Percentiles rank a stretch among this genome's conserved stretches.
These are phyloP conservation scores for Candida orba DNA, from an alignment of 805 yeast species.

Conservation along the genomic window DNA sequence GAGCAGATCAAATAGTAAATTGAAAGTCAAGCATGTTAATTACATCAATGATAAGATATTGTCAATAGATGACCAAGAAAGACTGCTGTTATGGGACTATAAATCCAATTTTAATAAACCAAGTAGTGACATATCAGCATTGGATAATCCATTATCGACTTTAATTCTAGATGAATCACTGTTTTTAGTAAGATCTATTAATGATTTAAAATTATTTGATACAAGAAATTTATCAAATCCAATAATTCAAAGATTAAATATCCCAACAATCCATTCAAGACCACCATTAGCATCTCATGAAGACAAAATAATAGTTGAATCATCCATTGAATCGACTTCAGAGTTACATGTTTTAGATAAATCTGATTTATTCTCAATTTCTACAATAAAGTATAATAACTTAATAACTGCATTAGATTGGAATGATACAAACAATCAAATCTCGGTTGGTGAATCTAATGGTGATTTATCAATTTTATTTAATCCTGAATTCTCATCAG, in stretches of 20 bases:
- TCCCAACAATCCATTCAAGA: conserved; percentile 3
- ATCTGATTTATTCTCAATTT: conserved; percentile 16
- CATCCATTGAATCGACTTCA: neutral
- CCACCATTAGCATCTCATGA: too few relatives aligned
- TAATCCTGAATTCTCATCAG: conserved; percentile 12
- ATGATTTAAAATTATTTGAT: conserved; percentile 18
- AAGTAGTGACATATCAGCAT: neutral
- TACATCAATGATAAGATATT: conserved; percentile 2
- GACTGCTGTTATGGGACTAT: conserved; percentile 14
- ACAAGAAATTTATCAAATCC: conserved; percentile 15
- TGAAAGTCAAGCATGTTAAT: conserved; percentile 8
- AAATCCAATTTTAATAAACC: conserved; percentile 9
- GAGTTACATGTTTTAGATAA: conserved; percentile 14
- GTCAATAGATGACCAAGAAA: conserved; percentile 8
- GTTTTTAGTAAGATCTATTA: conserved; percentile 4
- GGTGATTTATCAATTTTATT: conserved; percentile 16
- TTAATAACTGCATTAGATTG: conserved; percentile 17
- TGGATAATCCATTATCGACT: neutral
- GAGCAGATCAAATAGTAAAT: conserved; percentile 10
- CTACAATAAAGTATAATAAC: conserved; percentile 1
- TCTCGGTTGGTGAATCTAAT: conserved; percentile 15
- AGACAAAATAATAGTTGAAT: too few relatives aligned
- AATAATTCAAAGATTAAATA: conserved; percentile 10
- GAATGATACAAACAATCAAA: conserved; percentile 18
- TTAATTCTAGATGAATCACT: neutral